Conservation (phyloP, 192 early-diverging fungal species). For the Gamsiella multidivaricata region DNA sequence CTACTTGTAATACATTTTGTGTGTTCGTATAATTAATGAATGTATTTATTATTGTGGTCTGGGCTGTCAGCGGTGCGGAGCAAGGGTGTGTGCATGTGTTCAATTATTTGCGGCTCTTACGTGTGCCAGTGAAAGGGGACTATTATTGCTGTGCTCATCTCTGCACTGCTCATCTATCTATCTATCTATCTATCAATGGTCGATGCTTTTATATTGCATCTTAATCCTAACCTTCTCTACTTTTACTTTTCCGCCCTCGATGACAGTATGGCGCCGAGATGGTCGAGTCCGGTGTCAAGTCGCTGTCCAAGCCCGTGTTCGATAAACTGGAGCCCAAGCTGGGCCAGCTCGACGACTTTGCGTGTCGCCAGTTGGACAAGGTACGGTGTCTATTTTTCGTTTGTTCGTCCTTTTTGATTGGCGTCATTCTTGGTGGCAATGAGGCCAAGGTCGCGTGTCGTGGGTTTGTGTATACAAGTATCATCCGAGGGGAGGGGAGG, state of each 20-base stretch:
- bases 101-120: neutral
- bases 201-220: no score
- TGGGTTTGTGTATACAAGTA: no score
- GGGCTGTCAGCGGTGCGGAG: constrained; percentile 33
- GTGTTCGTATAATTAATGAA: no score
- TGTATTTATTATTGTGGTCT: no score
- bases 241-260: no score
- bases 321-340: constrained; percentile 77
- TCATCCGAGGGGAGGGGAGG: no score
- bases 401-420: no score
- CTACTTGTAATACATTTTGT: no score
- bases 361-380: constrained; percentile 78
- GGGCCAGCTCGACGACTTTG: constrained; percentile 78
- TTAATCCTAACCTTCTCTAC: neutral
- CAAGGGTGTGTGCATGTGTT: constrained; percentile 9
- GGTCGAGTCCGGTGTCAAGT: constrained; percentile 80
- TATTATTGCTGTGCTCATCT: constrained; percentile 4
- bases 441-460: no score
- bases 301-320: constrained; percentile 76
- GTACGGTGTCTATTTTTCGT: constrained; percentile 51
- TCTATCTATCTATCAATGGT: neutral
- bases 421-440: no score
- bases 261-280: constrained; percentile 79
- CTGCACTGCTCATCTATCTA: neutral
- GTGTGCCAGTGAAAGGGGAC: no score